phyloP scores from a whole-genome alignment of 2,329 filamentous ascomycete species.

The Alternaria brassicae region DNA sequence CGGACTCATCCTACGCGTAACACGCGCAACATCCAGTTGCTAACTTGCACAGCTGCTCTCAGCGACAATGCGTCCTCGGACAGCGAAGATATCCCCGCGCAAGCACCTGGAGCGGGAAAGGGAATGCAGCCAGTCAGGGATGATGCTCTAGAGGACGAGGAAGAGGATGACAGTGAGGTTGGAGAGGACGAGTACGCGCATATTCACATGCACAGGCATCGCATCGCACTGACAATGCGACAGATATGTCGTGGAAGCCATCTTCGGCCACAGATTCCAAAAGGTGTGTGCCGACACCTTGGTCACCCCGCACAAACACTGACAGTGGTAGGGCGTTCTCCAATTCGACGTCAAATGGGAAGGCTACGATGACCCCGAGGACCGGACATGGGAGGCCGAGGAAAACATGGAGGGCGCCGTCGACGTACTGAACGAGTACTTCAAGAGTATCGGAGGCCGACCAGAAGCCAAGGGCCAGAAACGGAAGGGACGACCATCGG shows the following conservation, averaged over 20 bases:
- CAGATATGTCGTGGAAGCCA: conserved; percentile 78
- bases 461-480: conserved; percentile 66
- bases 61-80: conserved; percentile 50
- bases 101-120: conserved; percentile 31
- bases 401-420: conserved; percentile 64
- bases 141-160: conserved; percentile 30
- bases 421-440: conserved; percentile 70
- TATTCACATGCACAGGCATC: neutral
- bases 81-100: conserved; percentile 37
- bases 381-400: conserved; percentile 81
- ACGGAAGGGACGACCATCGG: conserved; percentile 44
- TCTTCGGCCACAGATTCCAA: conserved; percentile 67
- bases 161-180: conserved; percentile 48
- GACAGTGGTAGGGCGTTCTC: conserved; percentile 26
- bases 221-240: conserved; percentile 34
- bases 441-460: conserved; percentile 68
- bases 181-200: conserved; percentile 56
- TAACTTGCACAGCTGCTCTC: conserved; percentile 48
- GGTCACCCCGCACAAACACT: conserved; percentile 38
- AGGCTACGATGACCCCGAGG: conserved; percentile 72
- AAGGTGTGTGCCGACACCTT: conserved; percentile 18
- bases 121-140: conserved; percentile 4
- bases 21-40: conserved; percentile 6
- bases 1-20: conserved; percentile 4
- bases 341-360: conserved; percentile 82